Conservation (phyloP, 345 rosid genomes). For the Bruguiera gymnorhiza region DNA sequence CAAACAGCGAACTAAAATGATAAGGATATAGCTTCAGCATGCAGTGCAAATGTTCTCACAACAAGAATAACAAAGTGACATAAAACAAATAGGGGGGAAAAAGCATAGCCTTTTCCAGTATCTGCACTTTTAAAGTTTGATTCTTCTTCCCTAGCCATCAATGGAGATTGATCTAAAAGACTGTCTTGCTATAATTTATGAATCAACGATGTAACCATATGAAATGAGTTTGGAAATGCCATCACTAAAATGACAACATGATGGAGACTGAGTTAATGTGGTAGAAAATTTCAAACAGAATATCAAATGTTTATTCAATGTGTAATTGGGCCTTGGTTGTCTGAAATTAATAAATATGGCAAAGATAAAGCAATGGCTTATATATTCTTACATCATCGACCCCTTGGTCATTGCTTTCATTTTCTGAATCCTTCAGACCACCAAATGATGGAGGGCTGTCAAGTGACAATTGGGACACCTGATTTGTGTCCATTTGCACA, state of each 20-base stretch:
- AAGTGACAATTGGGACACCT: conserved; percentile 28
- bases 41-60: background rate
- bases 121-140: background rate
- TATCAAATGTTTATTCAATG: background rate
- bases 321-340: background rate
- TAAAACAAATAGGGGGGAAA: background rate
- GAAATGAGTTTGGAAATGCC: too few relatives aligned
- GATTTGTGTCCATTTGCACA: conserved; percentile 22
- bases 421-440: conserved; percentile 43
- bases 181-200: too few relatives aligned
- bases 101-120: background rate
- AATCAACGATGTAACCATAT: too few relatives aligned
- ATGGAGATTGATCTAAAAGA: too few relatives aligned
- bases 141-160: background rate
- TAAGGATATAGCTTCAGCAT: background rate
- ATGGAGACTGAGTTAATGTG: background rate
- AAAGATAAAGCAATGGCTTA: background rate
- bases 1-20: background rate
- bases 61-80: background rate
- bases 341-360: background rate
- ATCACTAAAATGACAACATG: background rate
- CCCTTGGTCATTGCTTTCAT: conserved; percentile 39
- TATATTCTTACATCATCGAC: conserved; percentile 35
- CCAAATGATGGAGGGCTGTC: conserved; percentile 54
- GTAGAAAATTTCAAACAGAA: background rate